Evolutionary conservation across 129 eudicot genomes (phyloP), one percentile per base, ranked within the genome.

Genomic region (Calendula officinalis): DNA sequence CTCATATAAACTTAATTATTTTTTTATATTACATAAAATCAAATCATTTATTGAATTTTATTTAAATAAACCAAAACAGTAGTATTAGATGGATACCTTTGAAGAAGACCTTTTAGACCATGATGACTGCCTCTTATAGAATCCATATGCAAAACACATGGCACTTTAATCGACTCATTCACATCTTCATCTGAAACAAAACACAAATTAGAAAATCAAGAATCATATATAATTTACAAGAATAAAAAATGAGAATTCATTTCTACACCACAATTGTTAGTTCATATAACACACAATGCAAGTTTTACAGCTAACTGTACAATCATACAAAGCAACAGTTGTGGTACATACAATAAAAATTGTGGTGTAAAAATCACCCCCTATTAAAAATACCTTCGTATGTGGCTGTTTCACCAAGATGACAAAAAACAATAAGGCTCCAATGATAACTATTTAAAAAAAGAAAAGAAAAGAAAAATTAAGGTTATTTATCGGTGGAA

Each of bases 131-230:
- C 99, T 58, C 71, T 83, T 38, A 92, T 46, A 69, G 99, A 92
- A 83, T 92, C 99, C 99, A 92, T 88, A 78, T 92, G 99, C 82
- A 92, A 72, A 74, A 92, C 73, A 69, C 99, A 92, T 7, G 99
- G 99, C 44, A 83, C 81, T 75, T 73, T 88, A 13, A 22, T 59
- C 3, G 80, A 74, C 47, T 75, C 70, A 7, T n/a, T 50, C 32
- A 60, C 60, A 53, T 79, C 84, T 69, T 62, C 87, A 63, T 77
- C 99, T 92, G 72, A 55, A 71, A 34, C 62, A 50, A 46, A 70
- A 12, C 48, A 46, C 5, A 13, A 35, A 50, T 51, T 37, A 53
- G 47, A 60, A 43, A n/a, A 22, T 22, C 39, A 72, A 1, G 7
- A 55, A 15, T 17, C 5, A 39, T 7, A 35, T 52, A 7, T 14